Evolutionary conservation across 2,329 filamentous ascomycete species (phyloP).

Genomic region (Didymella sp.): DNA sequence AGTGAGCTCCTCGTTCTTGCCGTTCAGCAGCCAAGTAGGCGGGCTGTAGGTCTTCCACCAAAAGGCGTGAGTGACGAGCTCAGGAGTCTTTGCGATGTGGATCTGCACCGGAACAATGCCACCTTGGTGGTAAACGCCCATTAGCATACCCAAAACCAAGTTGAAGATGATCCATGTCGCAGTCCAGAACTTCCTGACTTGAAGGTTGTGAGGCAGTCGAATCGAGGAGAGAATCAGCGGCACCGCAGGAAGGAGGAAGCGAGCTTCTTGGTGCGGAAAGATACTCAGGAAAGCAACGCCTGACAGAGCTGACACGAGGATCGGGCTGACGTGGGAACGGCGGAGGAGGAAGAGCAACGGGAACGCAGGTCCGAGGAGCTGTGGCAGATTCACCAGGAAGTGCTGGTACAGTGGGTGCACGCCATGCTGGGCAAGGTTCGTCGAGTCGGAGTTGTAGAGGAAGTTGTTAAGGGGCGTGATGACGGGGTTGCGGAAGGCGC

Average conservation of each 20-base stretch:
- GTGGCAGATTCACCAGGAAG: conserved; percentile 59
- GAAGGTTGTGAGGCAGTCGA: conserved; percentile 65
- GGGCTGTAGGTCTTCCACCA: conserved; percentile 92
- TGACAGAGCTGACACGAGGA: conserved; percentile 76
- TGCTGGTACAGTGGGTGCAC: conserved; percentile 62
- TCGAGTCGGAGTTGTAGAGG: conserved; percentile 57
- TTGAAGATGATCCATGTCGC: conserved; percentile 74
- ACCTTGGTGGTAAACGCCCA: conserved; percentile 84
- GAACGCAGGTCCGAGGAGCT: conserved; percentile 61
- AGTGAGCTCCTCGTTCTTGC: conserved; percentile 73
- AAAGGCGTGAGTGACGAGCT: conserved; percentile 69
- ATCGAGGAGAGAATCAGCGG: conserved; percentile 79
- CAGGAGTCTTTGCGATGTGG: conserved; percentile 73
- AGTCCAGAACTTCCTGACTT: conserved; percentile 58
- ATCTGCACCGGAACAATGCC: conserved; percentile 78
- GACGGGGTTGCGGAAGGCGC: conserved; percentile 63
- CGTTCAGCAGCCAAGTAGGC: conserved; percentile 79
- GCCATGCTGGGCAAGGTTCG: conserved; percentile 61
- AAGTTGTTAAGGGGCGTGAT: conserved; percentile 63
- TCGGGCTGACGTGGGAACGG: conserved; percentile 57
- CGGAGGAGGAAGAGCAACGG: conserved; percentile 60
- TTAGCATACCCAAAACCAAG: conserved; percentile 69
- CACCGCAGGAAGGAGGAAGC: conserved; percentile 77
- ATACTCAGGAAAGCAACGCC: conserved; percentile 73
- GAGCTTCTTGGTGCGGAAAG: conserved; percentile 81